A percentile compares a stretch with the other conserved stretches of the same genome.
These are phyloP conservation scores for Kodamaea sagamina DNA, from an alignment of 805 yeast species.

Conservation along the genomic window DNA sequence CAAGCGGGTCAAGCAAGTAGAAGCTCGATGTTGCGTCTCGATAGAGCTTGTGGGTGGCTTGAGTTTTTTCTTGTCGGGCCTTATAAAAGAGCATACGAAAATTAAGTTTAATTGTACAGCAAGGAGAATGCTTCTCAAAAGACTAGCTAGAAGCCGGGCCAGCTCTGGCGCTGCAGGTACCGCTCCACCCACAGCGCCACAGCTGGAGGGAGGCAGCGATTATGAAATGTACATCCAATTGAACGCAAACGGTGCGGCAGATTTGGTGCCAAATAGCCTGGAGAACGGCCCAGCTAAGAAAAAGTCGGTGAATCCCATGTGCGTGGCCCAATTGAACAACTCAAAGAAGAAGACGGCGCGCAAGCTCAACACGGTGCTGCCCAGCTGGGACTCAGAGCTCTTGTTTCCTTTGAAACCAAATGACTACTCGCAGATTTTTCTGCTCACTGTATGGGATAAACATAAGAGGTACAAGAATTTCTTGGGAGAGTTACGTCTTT, in stretches of 20 bases:
- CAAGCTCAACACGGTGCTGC: conserved; percentile 36
- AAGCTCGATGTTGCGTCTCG: no score
- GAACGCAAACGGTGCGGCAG: conserved; percentile 43
- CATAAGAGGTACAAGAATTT: conserved; percentile 38
- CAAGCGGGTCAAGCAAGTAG: no score
- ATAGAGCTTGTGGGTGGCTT: neutral
- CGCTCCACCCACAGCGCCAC: neutral
- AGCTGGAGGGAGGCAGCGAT: neutral
- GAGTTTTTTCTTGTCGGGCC: neutral
- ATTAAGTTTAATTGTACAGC: conserved; percentile 2
- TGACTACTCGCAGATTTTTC: conserved; percentile 33
- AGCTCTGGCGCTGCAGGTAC: neutral
- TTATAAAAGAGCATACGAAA: neutral
- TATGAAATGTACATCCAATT: conserved; percentile 29
- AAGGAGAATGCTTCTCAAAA: conserved; percentile 5
- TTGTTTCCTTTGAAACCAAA: conserved; percentile 30
- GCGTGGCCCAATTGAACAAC: conserved; percentile 36
- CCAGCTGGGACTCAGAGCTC: conserved; percentile 42
- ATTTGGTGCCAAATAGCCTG: conserved; percentile 23
- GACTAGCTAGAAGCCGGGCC: conserved; percentile 7
- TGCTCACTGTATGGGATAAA: conserved; percentile 43
- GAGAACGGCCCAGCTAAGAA: neutral
- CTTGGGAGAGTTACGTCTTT: conserved; percentile 42
- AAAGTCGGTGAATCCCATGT: conserved; percentile 37
- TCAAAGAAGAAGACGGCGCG: conserved; percentile 31